Conservation (phyloP, 2,329 filamentous ascomycete genomes). For the Gaeumannomyces tritici region DNA sequence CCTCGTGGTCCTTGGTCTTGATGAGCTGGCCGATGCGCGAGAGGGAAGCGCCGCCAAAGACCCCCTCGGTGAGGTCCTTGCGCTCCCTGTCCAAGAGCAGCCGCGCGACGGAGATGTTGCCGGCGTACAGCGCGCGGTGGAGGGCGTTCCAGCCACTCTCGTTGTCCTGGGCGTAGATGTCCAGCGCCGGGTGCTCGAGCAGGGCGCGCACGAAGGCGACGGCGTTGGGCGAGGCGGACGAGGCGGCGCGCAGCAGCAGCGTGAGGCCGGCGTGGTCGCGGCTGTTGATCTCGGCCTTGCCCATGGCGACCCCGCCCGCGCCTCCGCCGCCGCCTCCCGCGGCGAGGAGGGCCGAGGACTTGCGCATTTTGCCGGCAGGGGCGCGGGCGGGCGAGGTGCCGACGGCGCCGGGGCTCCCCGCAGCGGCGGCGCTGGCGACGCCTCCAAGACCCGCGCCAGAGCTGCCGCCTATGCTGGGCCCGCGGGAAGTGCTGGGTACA, state of each 20-base stretch:
- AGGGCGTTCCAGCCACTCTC: slow-evolving; percentile 96
- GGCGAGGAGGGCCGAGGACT: slow-evolving; percentile 8
- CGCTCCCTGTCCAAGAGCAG: slow-evolving; percentile 72
- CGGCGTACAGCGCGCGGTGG: slow-evolving; percentile 81
- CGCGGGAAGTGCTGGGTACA: slow-evolving; percentile 42
- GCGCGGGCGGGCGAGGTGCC: slow-evolving; percentile 19
- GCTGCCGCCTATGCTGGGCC: slow-evolving; percentile 32
- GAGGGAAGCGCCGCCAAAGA: slow-evolving; percentile 29
- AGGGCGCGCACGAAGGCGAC: slow-evolving; percentile 68
- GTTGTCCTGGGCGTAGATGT: slow-evolving; percentile 76
- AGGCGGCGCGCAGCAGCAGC: slow-evolving; percentile 73
- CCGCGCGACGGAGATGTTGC: slow-evolving; percentile 79
- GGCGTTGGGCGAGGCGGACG: slow-evolving; percentile 61
- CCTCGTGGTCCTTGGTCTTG: slow-evolving; percentile 92
- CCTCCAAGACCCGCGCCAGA: slow-evolving; percentile 5
- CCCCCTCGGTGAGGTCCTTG: slow-evolving; percentile 42
- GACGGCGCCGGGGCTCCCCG: slow-evolving; percentile 29
- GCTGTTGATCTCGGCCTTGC: slow-evolving; percentile 67
- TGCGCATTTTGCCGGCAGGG: slow-evolving; percentile 19
- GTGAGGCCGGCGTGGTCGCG: slow-evolving; percentile 77
- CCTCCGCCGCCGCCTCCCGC: slow-evolving; percentile 10
- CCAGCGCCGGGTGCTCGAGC: slow-evolving; percentile 71
- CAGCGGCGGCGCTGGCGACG: slow-evolving; percentile 12
- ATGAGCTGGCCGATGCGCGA: slow-evolving; percentile 66
- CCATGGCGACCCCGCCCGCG: slow-evolving; percentile 26